Evolutionary conservation across 2,329 filamentous ascomycete genomes (phyloP), one percentile per base, ranked within the genome.

Genomic region (Albophoma yamanashiensis): DNA sequence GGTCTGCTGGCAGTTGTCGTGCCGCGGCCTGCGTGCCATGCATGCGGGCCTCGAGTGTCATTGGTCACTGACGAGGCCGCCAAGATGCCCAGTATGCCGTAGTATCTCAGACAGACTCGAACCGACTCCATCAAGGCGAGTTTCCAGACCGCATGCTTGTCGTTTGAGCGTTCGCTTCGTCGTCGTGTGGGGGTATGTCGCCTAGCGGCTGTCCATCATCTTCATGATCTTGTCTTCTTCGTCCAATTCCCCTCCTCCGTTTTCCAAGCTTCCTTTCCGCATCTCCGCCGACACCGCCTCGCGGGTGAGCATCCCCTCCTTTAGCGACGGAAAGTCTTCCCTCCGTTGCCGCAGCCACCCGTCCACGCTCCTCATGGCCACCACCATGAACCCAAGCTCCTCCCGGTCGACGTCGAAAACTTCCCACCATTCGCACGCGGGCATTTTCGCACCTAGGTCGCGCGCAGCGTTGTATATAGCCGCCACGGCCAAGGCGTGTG

Each of bases 321-420:
- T 67, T 20, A 80, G 70, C 25, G 72, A 73, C n/a, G 77, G 76
- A 76, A 84, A 81, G 57, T 79, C 81, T 57, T 79, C 78, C 67
- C 74, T 80, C 68, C 89, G 86, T 50, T 79, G 79, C 62, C 74
- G 75, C 59, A 86, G 84, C 74, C 89, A 91, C 0, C 84, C 86
- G 63, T 89, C 86, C 59, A 95, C 77, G 67, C 92, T 97, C 63
- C 85, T 79, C 82, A 97, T 84, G 0, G 82, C 92, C 14, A 97
- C 90, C 4, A 96, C 92, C 61, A 97, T 74, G 67, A 97, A 97
- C 0, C 94, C 94, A 42, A 99, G 79, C 71, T 96, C 92, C 77
- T 99, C 94, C 57, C 94, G 82, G 68, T 97, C 92, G 9, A 94
- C 90, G 73, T 99, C 94, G 72, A 97, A 97, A 0, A 97, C 91